Conservation (phyloP, 1,284 basidiomycete genomes). For the Ceraceosorus guamensis region DNA sequence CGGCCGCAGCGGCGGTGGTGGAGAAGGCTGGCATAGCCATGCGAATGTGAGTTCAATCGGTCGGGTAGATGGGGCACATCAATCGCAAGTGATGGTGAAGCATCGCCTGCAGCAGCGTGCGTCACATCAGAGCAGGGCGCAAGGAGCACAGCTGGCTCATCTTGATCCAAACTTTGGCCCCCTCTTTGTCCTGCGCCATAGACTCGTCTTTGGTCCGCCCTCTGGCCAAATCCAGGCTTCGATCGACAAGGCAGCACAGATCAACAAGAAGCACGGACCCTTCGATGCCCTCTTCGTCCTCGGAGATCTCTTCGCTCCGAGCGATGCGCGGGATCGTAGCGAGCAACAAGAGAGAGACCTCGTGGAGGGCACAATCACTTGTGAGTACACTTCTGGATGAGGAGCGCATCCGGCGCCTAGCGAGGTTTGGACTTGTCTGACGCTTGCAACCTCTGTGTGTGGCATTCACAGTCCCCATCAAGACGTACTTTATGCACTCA, state of each 20-base stretch:
- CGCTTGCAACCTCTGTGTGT: neutral
- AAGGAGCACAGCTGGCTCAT: too few relatives aligned
- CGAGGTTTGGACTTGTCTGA: neutral
- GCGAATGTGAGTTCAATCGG: too few relatives aligned
- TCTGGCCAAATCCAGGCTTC: slow-evolving; percentile 67
- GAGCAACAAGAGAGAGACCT: slow-evolving; percentile 58
- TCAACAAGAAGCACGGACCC: slow-evolving; percentile 87
- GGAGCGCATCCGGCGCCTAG: neutral
- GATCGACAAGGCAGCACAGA: slow-evolving; percentile 71
- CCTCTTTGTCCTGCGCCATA: too few relatives aligned
- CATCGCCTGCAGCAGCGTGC: too few relatives aligned
- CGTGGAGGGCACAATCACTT: slow-evolving; percentile 58
- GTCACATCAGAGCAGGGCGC: too few relatives aligned
- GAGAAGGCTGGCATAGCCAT: too few relatives aligned
- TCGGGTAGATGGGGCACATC: too few relatives aligned
- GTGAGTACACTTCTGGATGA: slow-evolving; percentile 9
- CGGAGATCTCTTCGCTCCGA: slow-evolving; percentile 77
- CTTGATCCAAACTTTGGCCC: too few relatives aligned
- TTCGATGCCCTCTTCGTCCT: slow-evolving; percentile 79
- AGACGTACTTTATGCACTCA: slow-evolving; percentile 89
- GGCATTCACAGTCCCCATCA: slow-evolving; percentile 62
- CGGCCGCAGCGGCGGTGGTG: too few relatives aligned
- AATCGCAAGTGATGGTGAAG: too few relatives aligned
- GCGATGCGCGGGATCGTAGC: slow-evolving; percentile 17
- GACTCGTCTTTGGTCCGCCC: slow-evolving; percentile 78